Evolutionary conservation across 768 basidiomycete genomes (phyloP).

Genomic region (Tephrocybe rancida): DNA sequence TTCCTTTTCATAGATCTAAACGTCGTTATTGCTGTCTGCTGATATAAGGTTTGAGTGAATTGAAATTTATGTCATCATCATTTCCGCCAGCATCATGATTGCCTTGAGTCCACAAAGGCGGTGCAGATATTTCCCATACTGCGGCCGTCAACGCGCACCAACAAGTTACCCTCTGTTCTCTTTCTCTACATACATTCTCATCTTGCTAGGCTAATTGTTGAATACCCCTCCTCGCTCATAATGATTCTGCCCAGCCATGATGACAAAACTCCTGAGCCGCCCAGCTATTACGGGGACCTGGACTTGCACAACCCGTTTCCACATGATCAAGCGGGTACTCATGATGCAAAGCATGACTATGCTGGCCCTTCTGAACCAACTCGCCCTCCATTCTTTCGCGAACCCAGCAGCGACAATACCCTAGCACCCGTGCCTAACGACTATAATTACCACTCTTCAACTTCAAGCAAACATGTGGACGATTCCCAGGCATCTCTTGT

Average conservation of each 20-base stretch:
- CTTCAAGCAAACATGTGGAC: conserved; percentile 14
- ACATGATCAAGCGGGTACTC: background rate
- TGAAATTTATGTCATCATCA: background rate
- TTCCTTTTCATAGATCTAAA: no score
- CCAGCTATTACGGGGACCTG: conserved; percentile 5
- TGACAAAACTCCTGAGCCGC: conserved; percentile 12
- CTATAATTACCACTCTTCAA: conserved; percentile 4
- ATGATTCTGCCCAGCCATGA: conserved; percentile 19
- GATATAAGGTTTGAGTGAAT: no score
- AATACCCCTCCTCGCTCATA: background rate
- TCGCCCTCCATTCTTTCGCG: conserved; percentile 13
- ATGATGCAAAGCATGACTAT: background rate
- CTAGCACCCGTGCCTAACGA: background rate
- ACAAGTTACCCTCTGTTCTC: background rate
- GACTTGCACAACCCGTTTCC: background rate
- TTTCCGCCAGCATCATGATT: background rate
- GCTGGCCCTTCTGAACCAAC: conserved; percentile 3
- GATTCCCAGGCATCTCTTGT: conserved; percentile 45
- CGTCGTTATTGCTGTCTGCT: no score
- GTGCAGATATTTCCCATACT: conserved; percentile 5
- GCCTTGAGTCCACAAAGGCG: conserved; percentile 8
- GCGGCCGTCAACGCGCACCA: background rate
- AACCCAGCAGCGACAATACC: conserved; percentile 6
- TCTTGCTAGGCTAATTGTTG: background rate
- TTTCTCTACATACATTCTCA: background rate